Base-by-base conservation (phyloP, 805 yeast genomes). In the Monosporozyma solicola region DNA sequence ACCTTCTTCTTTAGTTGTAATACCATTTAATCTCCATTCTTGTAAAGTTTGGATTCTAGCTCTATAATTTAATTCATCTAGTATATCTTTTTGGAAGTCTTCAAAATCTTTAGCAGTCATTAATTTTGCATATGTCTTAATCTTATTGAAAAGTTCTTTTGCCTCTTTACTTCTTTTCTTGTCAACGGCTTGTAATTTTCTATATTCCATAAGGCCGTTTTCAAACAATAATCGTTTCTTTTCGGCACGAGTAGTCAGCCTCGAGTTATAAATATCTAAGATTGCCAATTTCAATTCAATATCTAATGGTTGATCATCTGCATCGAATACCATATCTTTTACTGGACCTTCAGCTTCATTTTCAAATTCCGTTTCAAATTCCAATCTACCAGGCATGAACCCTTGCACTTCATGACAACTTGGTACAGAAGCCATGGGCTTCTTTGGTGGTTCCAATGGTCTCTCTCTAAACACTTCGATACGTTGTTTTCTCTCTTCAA, bases 311-410 rank as follows among this genome's bases (percentile, higher is more conserved):
- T 83, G 82, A 63, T 94, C 99, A 58, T 92, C 98, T 0, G 92
- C 87, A 61, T 94, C 98, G 64, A 95, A 94, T 1, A 85, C 79
- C 95, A 94, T 88, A 66, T 94, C 99, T 65, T 94, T 94, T 20
- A 94, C 88, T 0, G 94, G 84, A 53, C 85, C 76, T 69, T 94
- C 99, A 0, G 99, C 98, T 53, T 94, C 99, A 62, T 94, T 94
- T 66, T 94, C 99, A 41, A 87, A 90, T 67, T 94, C 99, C 54
- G 85, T 88, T 63, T 94, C 99, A 68, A 94, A 94, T 68, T 94
- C 99, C 56, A 94, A 74, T 63, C 99, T 81, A 45, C 98, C 99
- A 41, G 99, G 99, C 99, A 94, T 94, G 67, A 84, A 94, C 2
- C 97, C 97, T 68, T 94, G 98, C 56, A 94, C 82, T 63, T 95